Evolutionary conservation across 345 rosid species (phyloP), one percentile per base, ranked within the genome.

Genomic region (Mangifera indica): DNA sequence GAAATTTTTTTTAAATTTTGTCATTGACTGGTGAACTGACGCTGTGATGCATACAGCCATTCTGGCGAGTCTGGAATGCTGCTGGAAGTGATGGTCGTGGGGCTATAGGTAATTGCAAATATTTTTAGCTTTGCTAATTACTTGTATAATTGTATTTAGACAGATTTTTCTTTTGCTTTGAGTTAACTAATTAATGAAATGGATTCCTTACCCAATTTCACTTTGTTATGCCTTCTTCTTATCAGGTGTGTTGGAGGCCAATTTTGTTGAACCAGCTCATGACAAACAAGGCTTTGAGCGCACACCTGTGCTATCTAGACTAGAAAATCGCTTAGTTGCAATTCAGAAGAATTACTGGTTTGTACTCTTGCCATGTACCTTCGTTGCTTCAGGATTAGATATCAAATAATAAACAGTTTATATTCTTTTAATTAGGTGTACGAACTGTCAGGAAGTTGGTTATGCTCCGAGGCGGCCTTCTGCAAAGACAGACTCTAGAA

Each of bases 221-320:
- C 46, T 40, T 58, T 26, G 10, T 26, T 44, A 37, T 42, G 4
- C 20, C 21, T 73, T 46, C 26, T 70, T 60, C 64, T 59, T 42
- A 40, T 60, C 66, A 85, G 92, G 90, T 53, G 79, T 87, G 22
- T 46, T 92, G 78, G 93, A 92, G 78, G 98, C 89, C 11, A 86
- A 92, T 70, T 92, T 92, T 73, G 81, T 90, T 13, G 89, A 92
- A 79, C 98, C 93, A 61, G 91, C 98, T 67, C 98, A 88, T 46
- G 93, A 92, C 74, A 90, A 92, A 70, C 94, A 90, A 72, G 92
- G 89, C n/a, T 90, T 88, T 78, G 98, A 92, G 81, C 83, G 87
- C 26, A 90, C 93, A 7, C 67, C 70, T 12, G 84, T 77, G 61
- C 91, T 88, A 45, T 53, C 85, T 72, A 88, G 88, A 63, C 83